Evolutionary conservation across 2,329 filamentous ascomycete species (phyloP), one percentile per base, ranked within the genome.

Genomic region (Cercospora beticola): DNA sequence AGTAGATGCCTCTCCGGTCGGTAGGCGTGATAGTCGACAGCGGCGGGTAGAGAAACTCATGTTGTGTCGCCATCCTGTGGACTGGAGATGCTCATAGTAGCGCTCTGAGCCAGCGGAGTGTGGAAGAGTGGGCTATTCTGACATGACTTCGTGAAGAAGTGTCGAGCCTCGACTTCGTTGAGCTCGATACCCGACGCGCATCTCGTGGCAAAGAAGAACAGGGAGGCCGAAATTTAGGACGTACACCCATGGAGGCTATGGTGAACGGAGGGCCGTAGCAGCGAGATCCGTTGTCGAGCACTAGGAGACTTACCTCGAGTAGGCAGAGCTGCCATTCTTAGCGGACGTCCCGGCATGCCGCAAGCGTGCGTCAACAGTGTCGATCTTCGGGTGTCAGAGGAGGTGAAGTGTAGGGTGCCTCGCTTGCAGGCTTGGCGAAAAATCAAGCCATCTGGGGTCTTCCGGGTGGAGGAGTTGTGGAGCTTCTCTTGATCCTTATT

Each of bases 1-100:
- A 70, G 28, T 66, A 57, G 14, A 70, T 57, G 23, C 69, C 69
- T 49, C 69, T 54, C 30, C 64, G 63, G 30, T 70, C 69, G 16
- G 21, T 33, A 12, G 52, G 52, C 1, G 52, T 68, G 62, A 70
- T 64, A 9, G 43, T 66, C 43, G 66, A 64, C 31, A 70, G 60
- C 6, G 69, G 66, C 14, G 69, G 69, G 3, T 62, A 68, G 16
- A 70, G 60, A 1, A 46, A 57, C 33, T 68, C 62, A 56, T 56
- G 49, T 31, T 30, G 30, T 31, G 43, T 52, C 6, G 31, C 62
- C 62, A 64, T 64, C 5, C 46, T 57, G 62, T 56, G 33, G 58
- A 8, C 58, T 21, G 23, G 49, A 56, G 49, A 56, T 56, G 49
- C 49, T 56, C 23, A 56, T 56, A 56, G 23, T 56, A 56, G 23